phyloP scores from a whole-genome alignment of 108 stramenopile genomes.

The Tribonema minus region DNA sequence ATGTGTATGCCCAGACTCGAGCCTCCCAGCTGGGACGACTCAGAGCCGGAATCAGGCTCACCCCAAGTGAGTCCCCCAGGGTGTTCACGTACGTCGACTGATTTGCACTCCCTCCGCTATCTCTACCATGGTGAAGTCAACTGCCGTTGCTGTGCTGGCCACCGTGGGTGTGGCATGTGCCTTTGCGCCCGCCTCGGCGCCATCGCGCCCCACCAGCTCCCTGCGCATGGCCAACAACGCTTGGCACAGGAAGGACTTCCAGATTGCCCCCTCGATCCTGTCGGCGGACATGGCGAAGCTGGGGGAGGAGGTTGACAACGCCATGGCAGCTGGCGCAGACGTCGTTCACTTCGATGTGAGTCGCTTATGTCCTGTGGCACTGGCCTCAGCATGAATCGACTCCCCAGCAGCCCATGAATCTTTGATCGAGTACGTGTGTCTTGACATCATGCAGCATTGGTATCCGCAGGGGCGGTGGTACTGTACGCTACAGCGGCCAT shows the following conservation, averaged over 20 bases:
- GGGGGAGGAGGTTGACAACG: slow-evolving; percentile 94
- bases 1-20: no score
- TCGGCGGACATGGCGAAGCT: slow-evolving; percentile 94
- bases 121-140: not conserved
- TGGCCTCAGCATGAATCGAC: no score
- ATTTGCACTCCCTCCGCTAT: not conserved
- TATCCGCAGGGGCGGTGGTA: no score
- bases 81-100: not conserved
- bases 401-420: no score
- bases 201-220: not conserved
- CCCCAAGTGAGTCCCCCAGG: not conserved
- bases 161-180: not conserved
- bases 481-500: no score
- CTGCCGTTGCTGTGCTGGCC: not conserved
- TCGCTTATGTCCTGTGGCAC: not conserved
- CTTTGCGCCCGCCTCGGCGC: not conserved
- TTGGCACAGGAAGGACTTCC: slow-evolving; percentile 74
- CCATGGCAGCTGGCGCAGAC: slow-evolving; percentile 92
- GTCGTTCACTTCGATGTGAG: slow-evolving; percentile 95
- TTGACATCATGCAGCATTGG: no score
- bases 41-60: no score
- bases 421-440: no score
- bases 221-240: slow-evolving; percentile 34
- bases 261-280: slow-evolving; percentile 97
- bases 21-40: no score